Evolutionary conservation across 2,329 filamentous ascomycete species (phyloP), one percentile per base, ranked within the genome.

Genomic region (Cordyceps sp.): DNA sequence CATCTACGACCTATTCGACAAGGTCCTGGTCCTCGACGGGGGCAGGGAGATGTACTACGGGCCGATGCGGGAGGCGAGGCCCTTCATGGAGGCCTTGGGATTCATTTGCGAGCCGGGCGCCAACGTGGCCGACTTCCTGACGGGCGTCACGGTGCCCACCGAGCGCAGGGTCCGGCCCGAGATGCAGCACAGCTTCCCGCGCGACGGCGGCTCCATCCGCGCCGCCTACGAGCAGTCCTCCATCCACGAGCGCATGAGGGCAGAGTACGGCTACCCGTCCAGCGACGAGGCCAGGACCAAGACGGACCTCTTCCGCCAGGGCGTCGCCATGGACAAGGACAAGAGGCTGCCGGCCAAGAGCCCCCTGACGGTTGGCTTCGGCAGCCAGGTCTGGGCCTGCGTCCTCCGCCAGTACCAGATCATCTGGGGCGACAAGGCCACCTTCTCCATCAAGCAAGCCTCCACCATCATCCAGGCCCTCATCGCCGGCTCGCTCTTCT

Each of bases 321-420:
- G n/a, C n/a, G n/a, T n/a, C n/a, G n/a, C n/a, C n/a, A n/a, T n/a
- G n/a, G n/a, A n/a, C n/a, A n/a, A n/a, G n/a, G n/a, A n/a, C n/a
- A n/a, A n/a, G n/a, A n/a, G n/a, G n/a, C n/a, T n/a, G n/a, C n/a
- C n/a, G n/a, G n/a, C n/a, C n/a, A n/a, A n/a, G n/a, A n/a, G n/a
- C n/a, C n/a, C n/a, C n/a, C n/a, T n/a, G n/a, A n/a, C n/a, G n/a
- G 78, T 86, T 33, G 82, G 83, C 0, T 90, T 90, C 55, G 73
- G 85, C 40, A 60, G 82, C 2, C 85, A 93, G 49, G 66, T 90
- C 16, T 86, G 77, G 77, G 79, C 80, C 1, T 56, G 90, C 38
- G 80, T 86, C 67, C 78, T 83, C 51, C 73, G 84, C 5, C 83
- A 92, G 50, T n/a, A n/a, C n/a, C n/a, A n/a, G n/a, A n/a, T n/a